phyloP scores from a whole-genome alignment of 164 flowering plant genomes.

The Tetracentron sinense region DNA sequence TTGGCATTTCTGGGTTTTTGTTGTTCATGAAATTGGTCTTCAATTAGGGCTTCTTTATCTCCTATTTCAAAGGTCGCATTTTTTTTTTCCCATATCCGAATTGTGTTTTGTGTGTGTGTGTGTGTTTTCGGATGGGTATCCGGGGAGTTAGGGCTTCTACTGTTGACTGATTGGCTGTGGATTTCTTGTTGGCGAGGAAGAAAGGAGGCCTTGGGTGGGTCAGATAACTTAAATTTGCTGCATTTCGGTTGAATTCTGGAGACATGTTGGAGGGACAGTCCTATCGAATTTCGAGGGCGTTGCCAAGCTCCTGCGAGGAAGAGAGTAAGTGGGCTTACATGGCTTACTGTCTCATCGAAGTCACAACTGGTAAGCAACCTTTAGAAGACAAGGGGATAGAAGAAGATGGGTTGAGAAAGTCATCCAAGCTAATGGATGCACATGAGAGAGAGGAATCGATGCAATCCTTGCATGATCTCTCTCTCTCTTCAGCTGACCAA shows the following conservation, averaged over 20 bases:
- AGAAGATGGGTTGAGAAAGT: constrained; percentile 17
- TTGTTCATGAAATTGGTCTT: background rate
- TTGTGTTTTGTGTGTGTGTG: background rate
- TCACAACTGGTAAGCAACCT: constrained; percentile 32
- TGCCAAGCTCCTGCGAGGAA: constrained; percentile 32
- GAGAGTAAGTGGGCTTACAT: constrained; percentile 31
- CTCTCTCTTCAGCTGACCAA: constrained; percentile 21
- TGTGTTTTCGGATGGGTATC: background rate
- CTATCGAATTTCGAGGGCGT: constrained; percentile 29
- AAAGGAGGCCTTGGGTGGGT: constrained; percentile 20
- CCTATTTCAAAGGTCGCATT: background rate
- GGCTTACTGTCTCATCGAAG: constrained; percentile 21
- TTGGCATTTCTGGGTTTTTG: background rate
- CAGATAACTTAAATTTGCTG: background rate
- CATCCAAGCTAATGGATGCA: constrained; percentile 20
- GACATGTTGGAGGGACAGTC: constrained; percentile 34
- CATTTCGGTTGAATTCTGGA: constrained; percentile 15
- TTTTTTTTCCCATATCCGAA: background rate
- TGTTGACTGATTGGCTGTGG: constrained; percentile 10
- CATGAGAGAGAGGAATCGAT: constrained; percentile 14
- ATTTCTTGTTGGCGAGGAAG: constrained; percentile 16
- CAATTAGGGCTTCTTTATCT: background rate
- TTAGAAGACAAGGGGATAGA: constrained; percentile 33
- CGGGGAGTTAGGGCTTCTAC: background rate
- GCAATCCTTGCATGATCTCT: constrained; percentile 8